Evolutionary conservation across 2,329 filamentous ascomycete genomes (phyloP), one percentile per base, ranked within the genome.

Genomic region (Chaetomiaceae sp.): DNA sequence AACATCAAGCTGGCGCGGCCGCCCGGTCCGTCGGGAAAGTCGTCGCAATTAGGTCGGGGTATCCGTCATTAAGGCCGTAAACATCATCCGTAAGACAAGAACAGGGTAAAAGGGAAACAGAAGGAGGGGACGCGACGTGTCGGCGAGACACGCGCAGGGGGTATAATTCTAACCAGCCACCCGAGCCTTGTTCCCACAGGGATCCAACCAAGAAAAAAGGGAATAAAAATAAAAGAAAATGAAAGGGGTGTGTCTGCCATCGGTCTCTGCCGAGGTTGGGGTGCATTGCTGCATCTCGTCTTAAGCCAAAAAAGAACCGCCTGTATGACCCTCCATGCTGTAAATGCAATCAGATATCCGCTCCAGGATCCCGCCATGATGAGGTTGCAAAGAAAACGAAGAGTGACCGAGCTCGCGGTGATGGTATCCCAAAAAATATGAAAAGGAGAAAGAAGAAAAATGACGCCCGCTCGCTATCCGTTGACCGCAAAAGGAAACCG

Each of bases 281-380:
- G 55, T 80, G 80, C 80, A 83, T 83, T 81, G 80, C 80, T 83
- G 80, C 80, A 74, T 78, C 77, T 79, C 74, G 73, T 82, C 77
- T 81, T 80, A 63, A 61, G 61, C 61, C 62, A 64, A 64, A 65
- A 64, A 62, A 67, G n/a, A 68, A 69, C 73, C 72, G 71, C 72
- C 70, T 71, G 70, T 74, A 72, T 75, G 65, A 69, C 70, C 68
- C 60, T 71, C 73, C 75, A 70, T 69, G 67, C 70, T 74, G 72
- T 72, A 76, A 77, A 80, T 78, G 77, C 76, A 75, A 71, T 73
- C 68, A 70, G 73, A 75, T 72, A 68, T 71, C 73, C 72, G 71
- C 72, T 72, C 72, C 72, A 64, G 72, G 61, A 59, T 71, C 78
- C 75, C 78, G 78, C 78, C 77, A 74, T 77, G 73, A 73, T 75